Percentiles rank a stretch among this genome's conserved stretches.
Evolutionary conservation across 495 filamentous ascomycete genomes (phyloP).

Genomic region (Aspergillus avenaceus): DNA sequence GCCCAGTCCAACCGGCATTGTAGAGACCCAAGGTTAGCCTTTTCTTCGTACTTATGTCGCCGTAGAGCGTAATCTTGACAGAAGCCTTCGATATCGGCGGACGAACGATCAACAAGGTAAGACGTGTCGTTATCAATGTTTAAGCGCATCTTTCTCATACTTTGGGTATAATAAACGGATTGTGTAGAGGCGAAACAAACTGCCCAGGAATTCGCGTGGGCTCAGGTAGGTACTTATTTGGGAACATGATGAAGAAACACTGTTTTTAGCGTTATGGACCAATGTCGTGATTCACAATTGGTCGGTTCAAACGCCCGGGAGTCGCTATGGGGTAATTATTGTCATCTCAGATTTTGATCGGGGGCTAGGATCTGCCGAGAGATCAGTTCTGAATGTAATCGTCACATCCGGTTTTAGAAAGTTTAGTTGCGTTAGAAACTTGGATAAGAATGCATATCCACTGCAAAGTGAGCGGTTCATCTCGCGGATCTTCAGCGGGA

Average conservation of each 20-base stretch:
- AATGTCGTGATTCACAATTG: not conserved
- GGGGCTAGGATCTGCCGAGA: not conserved
- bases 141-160: not conserved
- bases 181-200: too few relatives aligned
- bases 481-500: not conserved
- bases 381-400: not conserved
- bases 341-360: not conserved
- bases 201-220: too few relatives aligned
- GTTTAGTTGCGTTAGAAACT: not conserved
- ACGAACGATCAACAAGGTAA: constrained; percentile 1
- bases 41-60: constrained; percentile 16
- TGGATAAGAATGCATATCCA: not conserved
- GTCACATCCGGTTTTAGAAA: not conserved
- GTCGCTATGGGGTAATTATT: too few relatives aligned
- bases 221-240: not conserved
- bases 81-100: constrained; percentile 13
- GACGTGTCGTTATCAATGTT: constrained; percentile 3
- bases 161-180: too few relatives aligned
- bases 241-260: not conserved
- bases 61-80: constrained; percentile 14
- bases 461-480: not conserved
- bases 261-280: not conserved
- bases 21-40: constrained; percentile 16
- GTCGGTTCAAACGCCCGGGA: not conserved
- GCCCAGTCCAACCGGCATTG: constrained; percentile 18